Evolutionary conservation across 2,329 filamentous ascomycete genomes (phyloP), one percentile per base, ranked within the genome.

Genomic region (Fusarium sp.): DNA sequence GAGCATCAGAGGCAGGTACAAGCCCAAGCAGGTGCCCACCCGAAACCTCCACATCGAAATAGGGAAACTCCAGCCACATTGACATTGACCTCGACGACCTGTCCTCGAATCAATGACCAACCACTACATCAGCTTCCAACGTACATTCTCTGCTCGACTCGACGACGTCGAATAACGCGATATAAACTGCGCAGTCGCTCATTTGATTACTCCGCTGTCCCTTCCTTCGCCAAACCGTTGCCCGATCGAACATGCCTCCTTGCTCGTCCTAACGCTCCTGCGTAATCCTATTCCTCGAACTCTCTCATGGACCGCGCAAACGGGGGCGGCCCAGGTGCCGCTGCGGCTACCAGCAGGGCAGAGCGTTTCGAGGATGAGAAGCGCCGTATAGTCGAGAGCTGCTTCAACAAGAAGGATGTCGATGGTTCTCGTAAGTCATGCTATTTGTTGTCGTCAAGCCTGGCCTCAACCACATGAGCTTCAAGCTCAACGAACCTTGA

Each of bases 361-460:
- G 93, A 97, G 83, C 89, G 89, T 75, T 99, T 98, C 79, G 96
- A 99, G 80, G 94, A 98, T 77, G 96, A 99, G 85, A 97, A 98
- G 85, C 88, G 89, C 79, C 90, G 96, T 78, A 98, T 99, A 75
- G 91, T 97, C 70, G 92, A 97, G 68, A 97, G 93, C 81, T 98
- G 94, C 83, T 99, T 98, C 84, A 88, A 85, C 79, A 98, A 97
- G 84, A 91, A 91, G 76, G 96, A 98, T 77, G 86, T 89, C 41
- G 93, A 97, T 81, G 94, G 94, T 71, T 91, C 93, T 63, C 85
- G 93, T 97, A 87, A 77, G 92, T 87, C 39, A 26, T 48, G 42
- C 21, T 28, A 42, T n/a, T n/a, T 29, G 28, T 69, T 76, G 61
- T 70, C 68, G 15, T 26, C 31, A 29, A 52, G 38, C 39, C 31